These are phyloP conservation scores for Breviolum minutum DNA, from an alignment of 73 alveolate genomes.

Conservation along the genomic window DNA sequence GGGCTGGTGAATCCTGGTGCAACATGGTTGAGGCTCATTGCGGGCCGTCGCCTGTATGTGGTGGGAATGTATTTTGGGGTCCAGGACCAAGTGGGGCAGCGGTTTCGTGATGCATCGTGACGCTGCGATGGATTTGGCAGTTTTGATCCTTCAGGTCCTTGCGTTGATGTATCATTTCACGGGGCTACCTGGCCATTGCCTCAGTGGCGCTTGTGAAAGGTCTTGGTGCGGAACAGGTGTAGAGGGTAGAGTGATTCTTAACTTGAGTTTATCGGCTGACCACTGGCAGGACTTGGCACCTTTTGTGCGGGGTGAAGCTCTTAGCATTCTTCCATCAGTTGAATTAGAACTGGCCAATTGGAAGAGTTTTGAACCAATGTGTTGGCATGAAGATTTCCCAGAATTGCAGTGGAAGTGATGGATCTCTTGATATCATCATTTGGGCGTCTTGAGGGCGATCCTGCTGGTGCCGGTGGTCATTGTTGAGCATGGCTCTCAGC, in stretches of 20 bases:
- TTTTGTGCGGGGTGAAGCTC: neutral
- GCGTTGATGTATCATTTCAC: neutral
- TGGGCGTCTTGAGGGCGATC: neutral
- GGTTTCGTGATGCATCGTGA: neutral
- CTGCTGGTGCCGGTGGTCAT: slow-evolving; percentile 31
- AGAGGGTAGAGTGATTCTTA: neutral
- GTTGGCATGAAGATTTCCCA: too few species aligned
- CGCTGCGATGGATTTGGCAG: too few species aligned
- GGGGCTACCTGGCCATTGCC: neutral
- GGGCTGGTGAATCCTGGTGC: too few species aligned
- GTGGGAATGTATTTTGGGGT: neutral
- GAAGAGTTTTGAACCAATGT: too few species aligned
- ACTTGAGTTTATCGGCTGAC: neutral
- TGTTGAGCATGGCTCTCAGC: slow-evolving; percentile 14
- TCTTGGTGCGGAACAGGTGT: neutral
- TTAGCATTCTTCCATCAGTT: neutral
- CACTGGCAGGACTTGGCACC: neutral
- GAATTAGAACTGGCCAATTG: neutral
- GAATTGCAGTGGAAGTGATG: too few species aligned
- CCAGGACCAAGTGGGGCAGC: neutral
- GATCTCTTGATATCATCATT: too few species aligned
- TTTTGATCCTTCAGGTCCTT: neutral
- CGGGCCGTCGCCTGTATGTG: neutral
- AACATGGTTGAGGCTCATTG: neutral
- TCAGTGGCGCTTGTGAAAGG: neutral